A percentile compares a stretch with the other conserved stretches of the same genome.
Evolutionary conservation across 1,139 yeast species (phyloP).

Genomic region (Scheffersomyces segobiensis): DNA sequence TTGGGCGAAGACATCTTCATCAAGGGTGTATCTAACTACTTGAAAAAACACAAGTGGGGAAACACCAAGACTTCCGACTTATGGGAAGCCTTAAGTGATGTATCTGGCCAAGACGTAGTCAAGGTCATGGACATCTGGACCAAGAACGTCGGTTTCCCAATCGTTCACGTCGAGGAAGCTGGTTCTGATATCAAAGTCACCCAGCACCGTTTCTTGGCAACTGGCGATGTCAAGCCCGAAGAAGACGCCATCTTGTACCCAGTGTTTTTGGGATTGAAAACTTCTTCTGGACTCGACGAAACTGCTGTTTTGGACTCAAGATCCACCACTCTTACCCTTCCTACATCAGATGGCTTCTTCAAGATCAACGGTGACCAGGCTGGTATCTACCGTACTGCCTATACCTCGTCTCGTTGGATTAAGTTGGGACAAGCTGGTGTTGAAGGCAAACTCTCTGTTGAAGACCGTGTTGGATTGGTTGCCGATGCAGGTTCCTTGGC

Average conservation of each 20-base stretch:
- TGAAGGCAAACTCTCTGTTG: conserved; percentile 67
- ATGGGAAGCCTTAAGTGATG: conserved; percentile 25
- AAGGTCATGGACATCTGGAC: conserved; percentile 29
- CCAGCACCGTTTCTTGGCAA: conserved; percentile 57
- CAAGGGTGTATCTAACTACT: conserved; percentile 28
- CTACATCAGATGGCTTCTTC: conserved; percentile 46
- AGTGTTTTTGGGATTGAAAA: conserved; percentile 75
- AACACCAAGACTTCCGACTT: conserved; percentile 28
- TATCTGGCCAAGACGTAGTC: conserved; percentile 23
- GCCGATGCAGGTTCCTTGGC: conserved; percentile 80
- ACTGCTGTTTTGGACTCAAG: conserved; percentile 58
- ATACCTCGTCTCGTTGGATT: conserved; percentile 71
- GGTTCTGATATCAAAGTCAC: conserved; percentile 32
- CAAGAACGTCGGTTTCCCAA: conserved; percentile 27
- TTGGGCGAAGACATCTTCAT: conserved; percentile 25
- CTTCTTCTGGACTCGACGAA: conserved; percentile 58
- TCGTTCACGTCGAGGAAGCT: conserved; percentile 19
- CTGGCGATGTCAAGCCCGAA: conserved; percentile 52
- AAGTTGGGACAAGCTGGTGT: conserved; percentile 73
- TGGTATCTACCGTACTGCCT: conserved; percentile 81
- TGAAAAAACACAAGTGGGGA: conserved; percentile 25
- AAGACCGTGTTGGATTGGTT: conserved; percentile 83
- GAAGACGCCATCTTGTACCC: conserved; percentile 68
- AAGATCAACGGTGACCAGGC: conserved; percentile 82
- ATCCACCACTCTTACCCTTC: conserved; percentile 47